These are phyloP conservation scores for Trichocomaceae sp. DNA, from an alignment of 2,329 filamentous ascomycete genomes.

Conservation along the genomic window DNA sequence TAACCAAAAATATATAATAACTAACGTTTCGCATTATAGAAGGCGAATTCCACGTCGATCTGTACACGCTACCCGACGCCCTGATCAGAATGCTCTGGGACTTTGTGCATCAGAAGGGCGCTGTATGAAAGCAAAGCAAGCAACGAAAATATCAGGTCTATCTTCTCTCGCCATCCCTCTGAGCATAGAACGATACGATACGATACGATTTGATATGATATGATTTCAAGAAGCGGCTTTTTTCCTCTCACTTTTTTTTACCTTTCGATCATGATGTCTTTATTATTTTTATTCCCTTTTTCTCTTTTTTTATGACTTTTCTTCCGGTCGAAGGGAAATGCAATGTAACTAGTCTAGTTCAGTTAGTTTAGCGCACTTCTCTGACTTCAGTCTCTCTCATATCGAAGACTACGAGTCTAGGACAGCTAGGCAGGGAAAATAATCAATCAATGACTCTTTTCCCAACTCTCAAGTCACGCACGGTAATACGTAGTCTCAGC, in stretches of 20 bases:
- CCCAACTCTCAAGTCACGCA: no score
- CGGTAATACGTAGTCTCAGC: no score
- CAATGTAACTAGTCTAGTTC: not conserved
- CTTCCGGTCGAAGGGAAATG: not conserved
- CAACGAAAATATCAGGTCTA: not conserved
- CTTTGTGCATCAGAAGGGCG: conserved; percentile 53
- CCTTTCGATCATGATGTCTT: not conserved
- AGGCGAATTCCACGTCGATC: conserved; percentile 95
- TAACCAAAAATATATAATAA: not conserved
- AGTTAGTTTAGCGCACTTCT: not conserved
- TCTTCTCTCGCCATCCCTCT: no score
- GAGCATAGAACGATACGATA: not conserved
- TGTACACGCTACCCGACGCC: conserved; percentile 89
- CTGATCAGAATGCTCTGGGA: conserved; percentile 96
- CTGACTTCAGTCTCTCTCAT: not conserved
- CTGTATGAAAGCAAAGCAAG: conserved; percentile 29
- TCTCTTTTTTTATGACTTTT: conserved; percentile 6
- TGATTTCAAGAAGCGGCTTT: not conserved
- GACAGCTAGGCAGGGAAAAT: not conserved
- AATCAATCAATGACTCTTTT: not conserved
- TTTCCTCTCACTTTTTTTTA: not conserved
- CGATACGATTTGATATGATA: not conserved
- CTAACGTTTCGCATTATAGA: conserved; percentile 44
- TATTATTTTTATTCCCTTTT: conserved; percentile 9
- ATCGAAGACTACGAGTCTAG: not conserved